phyloP scores from a whole-genome alignment of 106 monocot species.

The Ottelia alismoides region DNA sequence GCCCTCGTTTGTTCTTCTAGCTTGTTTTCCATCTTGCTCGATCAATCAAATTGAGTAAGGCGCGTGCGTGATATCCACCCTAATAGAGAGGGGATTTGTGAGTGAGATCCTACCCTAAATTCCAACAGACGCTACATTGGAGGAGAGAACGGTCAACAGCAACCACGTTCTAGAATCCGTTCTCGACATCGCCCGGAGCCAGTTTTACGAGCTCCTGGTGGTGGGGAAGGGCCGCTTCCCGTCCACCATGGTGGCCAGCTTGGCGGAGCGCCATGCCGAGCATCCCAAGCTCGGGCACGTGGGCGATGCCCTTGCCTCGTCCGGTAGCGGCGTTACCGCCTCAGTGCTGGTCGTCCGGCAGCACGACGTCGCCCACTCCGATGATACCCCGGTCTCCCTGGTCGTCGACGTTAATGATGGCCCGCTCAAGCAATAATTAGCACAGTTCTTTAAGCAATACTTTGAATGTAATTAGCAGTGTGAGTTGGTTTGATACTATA shows the following conservation, averaged over 20 bases:
- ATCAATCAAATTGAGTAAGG: too few species aligned
- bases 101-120: too few species aligned
- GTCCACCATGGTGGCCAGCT: slow-evolving; percentile 47
- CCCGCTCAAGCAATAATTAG: too few species aligned
- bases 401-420: too few species aligned
- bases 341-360: slow-evolving; percentile 67
- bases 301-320: slow-evolving; percentile 51
- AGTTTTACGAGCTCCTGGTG: slow-evolving; percentile 48
- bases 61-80: too few species aligned
- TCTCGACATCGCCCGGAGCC: slow-evolving; percentile 40
- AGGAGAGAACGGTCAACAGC: slow-evolving; percentile 39
- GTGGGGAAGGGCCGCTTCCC: slow-evolving; percentile 74
- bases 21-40: too few species aligned
- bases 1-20: too few species aligned
- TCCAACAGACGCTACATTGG: slow-evolving; percentile 20
- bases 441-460: too few species aligned
- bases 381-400: slow-evolving; percentile 52
- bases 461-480: too few species aligned
- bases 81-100: too few species aligned
- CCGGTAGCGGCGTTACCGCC: slow-evolving; percentile 33
- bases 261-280: slow-evolving; percentile 48
- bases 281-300: slow-evolving; percentile 72
- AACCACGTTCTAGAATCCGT: slow-evolving; percentile 40
- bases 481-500: too few species aligned
- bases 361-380: slow-evolving; percentile 41